These are phyloP conservation scores for Pyrenula aspistea DNA, from an alignment of 495 filamentous ascomycete species.

Conservation along the genomic window DNA sequence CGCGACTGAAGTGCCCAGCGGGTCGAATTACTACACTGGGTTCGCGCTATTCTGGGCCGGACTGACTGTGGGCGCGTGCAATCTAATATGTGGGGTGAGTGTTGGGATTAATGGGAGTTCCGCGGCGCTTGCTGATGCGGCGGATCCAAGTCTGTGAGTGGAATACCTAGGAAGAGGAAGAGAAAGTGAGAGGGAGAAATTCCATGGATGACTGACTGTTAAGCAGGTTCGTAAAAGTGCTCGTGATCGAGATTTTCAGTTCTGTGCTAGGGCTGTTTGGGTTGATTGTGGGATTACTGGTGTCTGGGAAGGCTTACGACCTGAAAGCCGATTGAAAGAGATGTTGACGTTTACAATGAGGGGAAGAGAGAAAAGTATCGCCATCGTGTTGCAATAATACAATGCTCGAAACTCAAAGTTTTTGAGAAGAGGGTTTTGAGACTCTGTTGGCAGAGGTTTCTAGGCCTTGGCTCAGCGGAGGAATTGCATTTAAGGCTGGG, in stretches of 20 bases:
- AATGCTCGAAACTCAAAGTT: too few species aligned
- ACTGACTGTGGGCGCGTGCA: constrained; percentile 86
- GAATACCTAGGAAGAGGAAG: background rate
- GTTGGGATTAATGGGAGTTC: constrained; percentile 97
- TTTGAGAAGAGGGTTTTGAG: too few species aligned
- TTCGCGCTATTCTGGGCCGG: constrained; percentile 95
- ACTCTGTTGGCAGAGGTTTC: too few species aligned
- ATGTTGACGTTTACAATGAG: too few species aligned
- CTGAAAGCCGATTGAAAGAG: constrained; percentile 42
- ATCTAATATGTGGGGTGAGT: constrained; percentile 88
- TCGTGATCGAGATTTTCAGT: constrained; percentile 99
- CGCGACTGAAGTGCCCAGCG: constrained; percentile 42
- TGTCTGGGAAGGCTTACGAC: constrained; percentile 67
- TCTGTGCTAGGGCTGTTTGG: constrained; percentile 97
- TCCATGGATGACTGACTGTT: background rate
- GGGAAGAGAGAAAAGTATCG: too few species aligned
- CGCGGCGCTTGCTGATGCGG: constrained; percentile 90
- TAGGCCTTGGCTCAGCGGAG: background rate
- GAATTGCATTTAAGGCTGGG: background rate
- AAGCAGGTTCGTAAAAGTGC: constrained; percentile 88
- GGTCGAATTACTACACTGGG: constrained; percentile 81
- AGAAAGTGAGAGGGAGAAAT: background rate
- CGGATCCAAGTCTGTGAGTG: constrained; percentile 77
- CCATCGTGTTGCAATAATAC: too few species aligned
- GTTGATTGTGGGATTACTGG: constrained; percentile 82